Base-by-base conservation (phyloP, 108 stramenopile genomes). In the Skeletonema tropicum region DNA sequence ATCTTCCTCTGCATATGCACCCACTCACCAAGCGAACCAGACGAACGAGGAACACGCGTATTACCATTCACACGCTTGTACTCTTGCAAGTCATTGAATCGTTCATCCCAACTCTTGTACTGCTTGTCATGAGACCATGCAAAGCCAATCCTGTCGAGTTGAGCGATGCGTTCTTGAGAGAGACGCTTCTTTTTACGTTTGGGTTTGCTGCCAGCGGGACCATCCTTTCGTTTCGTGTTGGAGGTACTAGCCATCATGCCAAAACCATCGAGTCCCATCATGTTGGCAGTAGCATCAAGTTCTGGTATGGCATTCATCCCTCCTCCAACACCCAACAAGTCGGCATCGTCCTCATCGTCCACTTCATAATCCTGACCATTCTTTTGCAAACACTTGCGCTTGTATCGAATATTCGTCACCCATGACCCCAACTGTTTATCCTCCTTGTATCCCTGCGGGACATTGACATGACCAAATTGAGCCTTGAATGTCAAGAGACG, bases 391-490 rank as follows among this genome's bases (percentile, higher is more conserved):
- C 31, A 46, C 61, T 72, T 72, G 23, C 71, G 57, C 42, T 72
- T 72, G 39, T 58, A 72, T 46, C 71, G 36, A 3, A 72, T 72
- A 13, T 72, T 72, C 41, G 71, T 60, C 13, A 79, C 85, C 85
- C 85, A 86, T 5, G 62, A 68, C 3, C 80, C 84, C 14, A 85
- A 72, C 21, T 72, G 55, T 17, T 60, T 55, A 60, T 86, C 71
- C 23, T 66, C 69, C 48, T 39, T 21, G 67, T 86, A 86, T 26
- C 77, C 77, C 23, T 64, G 60, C 14, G 84, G 80, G 8, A 85
- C 84, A 52, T 82, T 78, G 62, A 65, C 73, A 67, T 85, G 76
- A 23, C 80, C 80, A 46, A 80, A 63, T 21, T 71, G 48, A 63
- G 65, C 38, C 9, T 52, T 36, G 57, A 48, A 72, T 15, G 36